Conservation (phyloP, 257 asterid genomes). For the Thymus mandschuricus region DNA sequence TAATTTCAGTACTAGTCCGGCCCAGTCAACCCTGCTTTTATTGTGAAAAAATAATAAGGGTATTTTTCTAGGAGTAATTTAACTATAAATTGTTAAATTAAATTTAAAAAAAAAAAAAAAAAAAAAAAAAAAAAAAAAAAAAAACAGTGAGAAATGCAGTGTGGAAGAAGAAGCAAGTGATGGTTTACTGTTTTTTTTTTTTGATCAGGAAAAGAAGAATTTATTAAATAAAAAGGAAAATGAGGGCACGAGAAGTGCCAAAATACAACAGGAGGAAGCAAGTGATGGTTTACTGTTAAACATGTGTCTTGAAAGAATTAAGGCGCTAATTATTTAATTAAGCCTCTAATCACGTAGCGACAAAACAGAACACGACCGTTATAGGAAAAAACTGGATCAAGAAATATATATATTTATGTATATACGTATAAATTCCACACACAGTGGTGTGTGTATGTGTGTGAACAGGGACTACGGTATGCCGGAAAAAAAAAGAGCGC, state of each 20-base stretch:
- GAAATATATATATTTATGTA: too few species aligned
- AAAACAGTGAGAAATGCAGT: not conserved
- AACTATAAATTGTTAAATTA: too few species aligned
- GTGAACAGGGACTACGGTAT: not conserved
- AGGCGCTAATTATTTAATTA: not conserved
- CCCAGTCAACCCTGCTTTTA: slow-evolving; percentile 11
- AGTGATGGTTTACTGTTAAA: slow-evolving; percentile 31
- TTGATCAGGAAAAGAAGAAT: too few species aligned
- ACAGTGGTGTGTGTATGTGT: too few species aligned
- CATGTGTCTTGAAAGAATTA: not conserved
- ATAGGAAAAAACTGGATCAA: slow-evolving; percentile 12
- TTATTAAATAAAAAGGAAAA: too few species aligned
- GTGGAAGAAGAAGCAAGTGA: not conserved
- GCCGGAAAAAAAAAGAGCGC: not conserved
- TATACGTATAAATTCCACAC: not conserved
- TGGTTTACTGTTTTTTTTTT: slow-evolving; percentile 35
- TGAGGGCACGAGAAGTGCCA: too few species aligned
- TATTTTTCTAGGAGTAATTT: too few species aligned
- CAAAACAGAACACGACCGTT: slow-evolving; percentile 65
- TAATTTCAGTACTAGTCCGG: not conserved
- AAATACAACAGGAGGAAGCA: slow-evolving; percentile 20
- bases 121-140: too few species aligned
- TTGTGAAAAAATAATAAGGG: not conserved
- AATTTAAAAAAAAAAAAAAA: too few species aligned
- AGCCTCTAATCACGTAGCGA: slow-evolving; percentile 34